Conservation (phyloP, 1,284 basidiomycete genomes). For the Apiotrichum veenhuisii region DNA sequence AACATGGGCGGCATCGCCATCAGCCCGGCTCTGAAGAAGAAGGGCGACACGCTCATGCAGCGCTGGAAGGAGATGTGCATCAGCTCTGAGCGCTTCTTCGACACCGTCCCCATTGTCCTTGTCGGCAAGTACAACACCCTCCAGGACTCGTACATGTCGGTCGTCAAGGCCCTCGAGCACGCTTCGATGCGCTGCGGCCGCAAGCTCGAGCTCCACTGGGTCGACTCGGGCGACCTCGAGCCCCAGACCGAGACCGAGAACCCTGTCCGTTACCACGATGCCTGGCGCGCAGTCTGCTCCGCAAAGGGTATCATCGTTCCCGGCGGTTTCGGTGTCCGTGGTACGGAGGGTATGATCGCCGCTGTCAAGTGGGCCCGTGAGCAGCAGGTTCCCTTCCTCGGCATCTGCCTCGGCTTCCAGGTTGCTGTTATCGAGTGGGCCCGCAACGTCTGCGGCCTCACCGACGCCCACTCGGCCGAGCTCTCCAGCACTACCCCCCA, state of each 20-base stretch:
- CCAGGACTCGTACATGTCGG: conserved; percentile 98
- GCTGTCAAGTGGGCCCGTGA: conserved; percentile 96
- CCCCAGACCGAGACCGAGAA: conserved; percentile 68
- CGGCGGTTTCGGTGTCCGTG: conserved; percentile 89
- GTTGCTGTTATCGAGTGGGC: conserved; percentile 95
- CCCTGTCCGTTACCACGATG: conserved; percentile 91
- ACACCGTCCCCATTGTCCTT: conserved; percentile 82
- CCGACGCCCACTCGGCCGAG: conserved; percentile 83
- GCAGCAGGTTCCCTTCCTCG: conserved; percentile 90
- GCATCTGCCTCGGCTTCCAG: conserved; percentile 98
- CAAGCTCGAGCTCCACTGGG: conserved; percentile 87
- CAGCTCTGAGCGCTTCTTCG: conserved; percentile 86
- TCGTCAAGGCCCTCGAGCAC: conserved; percentile 95
- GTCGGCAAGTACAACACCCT: conserved; percentile 98
- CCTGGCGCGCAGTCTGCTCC: conserved; percentile 88
- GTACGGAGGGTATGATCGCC: conserved; percentile 95
- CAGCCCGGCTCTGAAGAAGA: conserved; percentile 57
- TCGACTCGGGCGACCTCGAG: conserved; percentile 93
- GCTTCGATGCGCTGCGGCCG: conserved; percentile 86
- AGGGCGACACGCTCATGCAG: conserved; percentile 63
- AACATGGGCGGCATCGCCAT: conserved; percentile 64
- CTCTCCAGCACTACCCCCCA: conserved; percentile 61
- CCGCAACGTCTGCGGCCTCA: conserved; percentile 72
- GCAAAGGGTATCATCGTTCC: conserved; percentile 93
- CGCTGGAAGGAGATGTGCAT: conserved; percentile 83